Evolutionary conservation across 2,329 filamentous ascomycete species (phyloP).

Genomic region (Davidsoniella virescens): DNA sequence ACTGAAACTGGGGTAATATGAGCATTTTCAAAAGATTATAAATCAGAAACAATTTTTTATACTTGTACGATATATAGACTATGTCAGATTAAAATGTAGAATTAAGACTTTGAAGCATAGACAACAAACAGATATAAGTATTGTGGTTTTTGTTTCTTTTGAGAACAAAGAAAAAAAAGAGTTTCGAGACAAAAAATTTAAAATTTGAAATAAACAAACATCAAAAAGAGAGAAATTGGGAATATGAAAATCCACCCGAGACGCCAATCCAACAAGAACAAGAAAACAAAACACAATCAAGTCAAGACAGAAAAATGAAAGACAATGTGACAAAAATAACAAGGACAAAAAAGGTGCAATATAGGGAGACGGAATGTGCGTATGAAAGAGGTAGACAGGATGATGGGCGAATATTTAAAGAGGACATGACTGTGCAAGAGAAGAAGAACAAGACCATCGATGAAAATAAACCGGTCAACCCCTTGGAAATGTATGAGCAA

Average conservation of each 20-base stretch:
- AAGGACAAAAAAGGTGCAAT: too few relatives aligned
- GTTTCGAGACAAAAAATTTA: slow-evolving; percentile 1
- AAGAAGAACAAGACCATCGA: too few relatives aligned
- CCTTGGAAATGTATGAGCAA: too few relatives aligned
- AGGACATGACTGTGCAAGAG: too few relatives aligned
- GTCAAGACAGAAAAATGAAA: too few relatives aligned
- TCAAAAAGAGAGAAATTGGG: slow-evolving; percentile 18
- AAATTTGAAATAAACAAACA: slow-evolving; percentile 12
- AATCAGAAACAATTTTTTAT: background rate
- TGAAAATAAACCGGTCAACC: too few relatives aligned
- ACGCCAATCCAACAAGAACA: slow-evolving; percentile 15
- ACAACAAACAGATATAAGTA: background rate
- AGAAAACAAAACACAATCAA: background rate
- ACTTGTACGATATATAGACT: background rate
- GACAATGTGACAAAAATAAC: too few relatives aligned
- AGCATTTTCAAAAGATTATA: background rate
- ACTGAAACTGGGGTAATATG: background rate
- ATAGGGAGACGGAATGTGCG: too few relatives aligned
- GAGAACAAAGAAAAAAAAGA: background rate
- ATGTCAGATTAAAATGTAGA: background rate
- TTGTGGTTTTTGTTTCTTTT: background rate
- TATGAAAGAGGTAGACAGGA: too few relatives aligned
- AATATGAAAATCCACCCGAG: slow-evolving; percentile 15
- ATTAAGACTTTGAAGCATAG: too few relatives aligned
- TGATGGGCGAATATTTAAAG: too few relatives aligned